These are phyloP conservation scores for Ophiostoma piceae DNA, from an alignment of 2,329 filamentous ascomycete species.

Conservation along the genomic window DNA sequence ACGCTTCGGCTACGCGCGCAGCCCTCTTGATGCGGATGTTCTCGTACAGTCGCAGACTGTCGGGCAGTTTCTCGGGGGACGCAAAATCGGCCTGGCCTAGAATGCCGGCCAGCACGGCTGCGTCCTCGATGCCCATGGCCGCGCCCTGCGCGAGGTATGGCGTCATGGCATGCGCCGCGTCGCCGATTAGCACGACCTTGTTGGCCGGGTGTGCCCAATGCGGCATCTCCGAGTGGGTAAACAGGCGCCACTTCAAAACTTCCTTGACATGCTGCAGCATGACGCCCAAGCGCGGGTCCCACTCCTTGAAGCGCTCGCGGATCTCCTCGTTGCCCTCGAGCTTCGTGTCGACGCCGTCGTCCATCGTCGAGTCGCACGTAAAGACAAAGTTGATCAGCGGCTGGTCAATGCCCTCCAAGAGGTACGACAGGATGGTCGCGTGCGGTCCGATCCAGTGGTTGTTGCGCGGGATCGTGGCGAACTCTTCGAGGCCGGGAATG, in stretches of 20 bases:
- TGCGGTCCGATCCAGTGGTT: slow-evolving; percentile 50
- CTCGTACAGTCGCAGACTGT: slow-evolving; percentile 21
- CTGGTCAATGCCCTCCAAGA: slow-evolving; percentile 22
- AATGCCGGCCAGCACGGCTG: slow-evolving; percentile 40
- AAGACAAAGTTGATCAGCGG: slow-evolving; percentile 25
- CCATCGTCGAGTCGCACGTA: slow-evolving; percentile 22
- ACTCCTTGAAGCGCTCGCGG: slow-evolving; percentile 22
- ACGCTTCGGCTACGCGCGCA: slow-evolving; percentile 20
- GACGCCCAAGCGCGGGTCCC: slow-evolving; percentile 23
- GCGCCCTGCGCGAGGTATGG: slow-evolving; percentile 46
- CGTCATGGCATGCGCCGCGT: slow-evolving; percentile 47
- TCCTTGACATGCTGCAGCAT: slow-evolving; percentile 22
- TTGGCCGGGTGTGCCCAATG: slow-evolving; percentile 19
- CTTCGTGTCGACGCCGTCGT: slow-evolving; percentile 21
- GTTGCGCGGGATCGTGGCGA: slow-evolving; percentile 45
- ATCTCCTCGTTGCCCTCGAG: slow-evolving; percentile 20
- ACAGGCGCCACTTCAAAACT: slow-evolving; percentile 23
- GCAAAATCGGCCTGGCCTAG: slow-evolving; percentile 30
- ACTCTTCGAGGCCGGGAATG: slow-evolving; percentile 40
- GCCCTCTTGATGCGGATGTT: slow-evolving; percentile 23
- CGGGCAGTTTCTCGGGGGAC: slow-evolving; percentile 5
- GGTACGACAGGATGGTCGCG: slow-evolving; percentile 27
- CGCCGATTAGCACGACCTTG: slow-evolving; percentile 43
- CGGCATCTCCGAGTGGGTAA: slow-evolving; percentile 20
- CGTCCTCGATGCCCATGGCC: slow-evolving; percentile 47